Conservation (phyloP, 2,329 filamentous ascomycete genomes). For the Ophiostoma angusticollis region DNA sequence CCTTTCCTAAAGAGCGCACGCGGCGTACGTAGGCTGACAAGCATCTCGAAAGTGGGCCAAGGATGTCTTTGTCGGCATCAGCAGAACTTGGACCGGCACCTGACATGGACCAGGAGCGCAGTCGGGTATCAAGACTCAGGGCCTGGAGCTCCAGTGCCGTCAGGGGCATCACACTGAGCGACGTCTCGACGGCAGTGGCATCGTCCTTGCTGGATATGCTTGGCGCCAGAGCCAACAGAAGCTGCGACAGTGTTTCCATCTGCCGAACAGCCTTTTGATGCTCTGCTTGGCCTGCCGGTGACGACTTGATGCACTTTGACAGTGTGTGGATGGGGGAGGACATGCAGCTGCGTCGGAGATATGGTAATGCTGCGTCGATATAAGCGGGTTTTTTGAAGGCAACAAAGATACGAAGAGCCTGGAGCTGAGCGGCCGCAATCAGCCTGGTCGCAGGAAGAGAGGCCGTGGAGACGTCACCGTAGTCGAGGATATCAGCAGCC, state of each 20-base stretch:
- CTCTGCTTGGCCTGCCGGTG: conserved; percentile 27
- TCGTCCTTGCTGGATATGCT: conserved; percentile 55
- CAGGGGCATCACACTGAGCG: conserved; percentile 42
- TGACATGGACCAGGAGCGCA: conserved; percentile 54
- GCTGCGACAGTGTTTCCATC: conserved; percentile 52
- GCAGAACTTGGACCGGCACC: conserved; percentile 35
- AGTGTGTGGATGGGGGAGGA: conserved; percentile 49
- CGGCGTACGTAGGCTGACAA: conserved; percentile 48
- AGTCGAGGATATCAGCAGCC: conserved; percentile 43
- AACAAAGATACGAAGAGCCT: conserved; percentile 50
- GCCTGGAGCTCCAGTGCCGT: conserved; percentile 50
- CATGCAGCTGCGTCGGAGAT: conserved; percentile 37
- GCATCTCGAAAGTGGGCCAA: conserved; percentile 53
- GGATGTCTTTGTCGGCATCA: conserved; percentile 49
- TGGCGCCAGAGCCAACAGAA: conserved; percentile 52
- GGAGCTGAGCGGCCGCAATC: conserved; percentile 50
- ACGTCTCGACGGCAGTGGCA: conserved; percentile 35
- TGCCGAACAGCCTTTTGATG: conserved; percentile 48
- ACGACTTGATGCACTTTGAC: conserved; percentile 27
- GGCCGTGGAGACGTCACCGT: conserved; percentile 30
- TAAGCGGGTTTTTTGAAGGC: conserved; percentile 44
- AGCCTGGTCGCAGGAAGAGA: conserved; percentile 36
- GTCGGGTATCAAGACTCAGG: conserved; percentile 46
- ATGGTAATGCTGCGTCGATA: conserved; percentile 43
- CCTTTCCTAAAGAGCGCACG: conserved; percentile 20